A percentile compares a stretch with the other conserved stretches of the same genome.
phyloP scores from a whole-genome alignment of 169 alveolate species.

The Plasmodium billcollinsi region DNA sequence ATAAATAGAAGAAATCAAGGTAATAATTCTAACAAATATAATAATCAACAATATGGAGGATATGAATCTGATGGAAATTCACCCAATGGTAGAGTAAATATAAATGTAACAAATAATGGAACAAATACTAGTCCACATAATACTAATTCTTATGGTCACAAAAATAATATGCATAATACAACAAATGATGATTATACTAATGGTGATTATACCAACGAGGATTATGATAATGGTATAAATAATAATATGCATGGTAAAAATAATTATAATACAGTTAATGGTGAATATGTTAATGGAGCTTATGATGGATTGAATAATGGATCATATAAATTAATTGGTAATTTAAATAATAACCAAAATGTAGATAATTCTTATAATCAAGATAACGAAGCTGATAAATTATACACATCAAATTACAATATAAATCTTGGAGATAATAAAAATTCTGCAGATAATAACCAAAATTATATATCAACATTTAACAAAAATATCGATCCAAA shows the following conservation, averaged over 20 bases:
- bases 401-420: no score
- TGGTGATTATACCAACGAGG: no score
- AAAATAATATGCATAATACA: neutral
- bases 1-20: conserved; percentile 26
- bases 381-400: neutral
- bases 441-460: no score
- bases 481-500: no score
- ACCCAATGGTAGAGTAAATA: neutral
- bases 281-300: conserved; percentile 1
- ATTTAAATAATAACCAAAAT: neutral
- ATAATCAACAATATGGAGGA: neutral
- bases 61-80: conserved; percentile 7
- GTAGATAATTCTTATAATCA: neutral
- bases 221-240: no score
- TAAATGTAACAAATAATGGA: conserved; percentile 10
- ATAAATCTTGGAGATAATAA: no score
- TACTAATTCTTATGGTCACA: neutral
- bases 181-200: no score
- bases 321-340: conserved; percentile 35
- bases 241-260: no score
- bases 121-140: neutral
- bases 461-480: no score
- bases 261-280: no score
- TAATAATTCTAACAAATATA: neutral
- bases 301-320: conserved; percentile 43